A percentile compares a stretch with the other conserved stretches of the same genome.
phyloP scores from a whole-genome alignment of 768 basidiomycete species.

The Galerina marginata region DNA sequence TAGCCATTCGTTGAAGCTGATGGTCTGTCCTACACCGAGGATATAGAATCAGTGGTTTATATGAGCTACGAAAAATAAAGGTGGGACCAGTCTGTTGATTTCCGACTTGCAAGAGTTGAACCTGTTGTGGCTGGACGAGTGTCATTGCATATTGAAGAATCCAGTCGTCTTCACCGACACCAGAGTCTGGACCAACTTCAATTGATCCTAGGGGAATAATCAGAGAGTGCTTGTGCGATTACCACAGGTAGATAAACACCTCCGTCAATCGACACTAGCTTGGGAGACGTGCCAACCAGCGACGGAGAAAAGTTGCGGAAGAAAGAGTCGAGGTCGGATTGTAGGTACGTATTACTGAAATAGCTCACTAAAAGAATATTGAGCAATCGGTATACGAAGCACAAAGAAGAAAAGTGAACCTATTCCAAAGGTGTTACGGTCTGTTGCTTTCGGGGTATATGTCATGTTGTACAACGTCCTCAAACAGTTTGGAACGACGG shows the following conservation, averaged over 20 bases:
- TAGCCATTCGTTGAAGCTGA: slow-evolving; percentile 51
- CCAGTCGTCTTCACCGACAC: slow-evolving; percentile 58
- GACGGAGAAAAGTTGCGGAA: slow-evolving; percentile 41
- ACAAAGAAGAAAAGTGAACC: slow-evolving; percentile 23
- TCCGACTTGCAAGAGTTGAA: slow-evolving; percentile 48
- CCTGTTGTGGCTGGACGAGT: slow-evolving; percentile 40
- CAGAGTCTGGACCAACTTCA: slow-evolving; percentile 44
- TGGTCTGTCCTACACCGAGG: slow-evolving; percentile 34
- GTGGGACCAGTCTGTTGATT: slow-evolving; percentile 40
- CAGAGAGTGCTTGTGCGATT: background rate
- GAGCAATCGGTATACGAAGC: background rate
- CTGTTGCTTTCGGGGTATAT: slow-evolving; percentile 29
- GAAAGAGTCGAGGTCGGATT: slow-evolving; percentile 52
- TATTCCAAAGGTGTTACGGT: slow-evolving; percentile 31
- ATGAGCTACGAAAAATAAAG: background rate
- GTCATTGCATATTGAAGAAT: slow-evolving; percentile 62
- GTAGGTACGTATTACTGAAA: slow-evolving; percentile 49
- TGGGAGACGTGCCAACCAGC: slow-evolving; percentile 42
- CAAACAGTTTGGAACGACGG: slow-evolving; percentile 41
- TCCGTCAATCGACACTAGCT: slow-evolving; percentile 38
- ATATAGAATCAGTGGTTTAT: background rate
- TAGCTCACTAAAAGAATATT: slow-evolving; percentile 46
- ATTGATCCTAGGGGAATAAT: slow-evolving; percentile 29
- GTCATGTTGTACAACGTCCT: slow-evolving; percentile 30
- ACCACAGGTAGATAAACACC: slow-evolving; percentile 20